phyloP scores from a whole-genome alignment of 805 yeast species.

The Ogataea trehalophila region DNA sequence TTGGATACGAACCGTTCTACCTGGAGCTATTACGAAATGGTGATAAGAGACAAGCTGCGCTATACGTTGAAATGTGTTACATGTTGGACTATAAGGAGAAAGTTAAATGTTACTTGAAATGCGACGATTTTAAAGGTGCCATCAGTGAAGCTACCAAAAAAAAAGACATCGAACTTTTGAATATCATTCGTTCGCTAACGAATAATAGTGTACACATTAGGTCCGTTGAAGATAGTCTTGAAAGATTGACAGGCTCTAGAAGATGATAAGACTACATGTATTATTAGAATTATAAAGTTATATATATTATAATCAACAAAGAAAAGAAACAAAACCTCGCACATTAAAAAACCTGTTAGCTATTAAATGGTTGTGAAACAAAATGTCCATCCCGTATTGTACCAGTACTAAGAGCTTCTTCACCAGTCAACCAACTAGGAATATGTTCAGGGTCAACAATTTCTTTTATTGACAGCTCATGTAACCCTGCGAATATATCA shows the following conservation, averaged over 20 bases:
- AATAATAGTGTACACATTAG: conserved; percentile 16
- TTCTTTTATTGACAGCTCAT: conserved; percentile 52
- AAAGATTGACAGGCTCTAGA: conserved; percentile 21
- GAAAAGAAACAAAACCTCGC: background rate
- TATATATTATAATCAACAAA: background rate
- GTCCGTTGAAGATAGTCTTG: conserved; percentile 21
- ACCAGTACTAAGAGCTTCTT: conserved; percentile 55
- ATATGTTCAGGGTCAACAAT: conserved; percentile 48
- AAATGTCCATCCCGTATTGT: conserved; percentile 35
- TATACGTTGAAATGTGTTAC: conserved; percentile 51
- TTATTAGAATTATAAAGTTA: background rate
- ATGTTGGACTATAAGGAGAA: conserved; percentile 40
- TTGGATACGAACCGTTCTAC: conserved; percentile 66
- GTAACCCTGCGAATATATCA: conserved; percentile 76
- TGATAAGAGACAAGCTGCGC: conserved; percentile 53
- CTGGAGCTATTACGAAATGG: conserved; percentile 48
- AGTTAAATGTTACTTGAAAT: conserved; percentile 46
- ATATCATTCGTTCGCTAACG: conserved; percentile 21
- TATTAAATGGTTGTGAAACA: conserved; percentile 4
- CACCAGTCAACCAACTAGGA: conserved; percentile 80
- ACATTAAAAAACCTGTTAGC: background rate
- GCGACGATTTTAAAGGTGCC: conserved; percentile 48
- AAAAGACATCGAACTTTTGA: conserved; percentile 36
- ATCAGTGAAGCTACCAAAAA: conserved; percentile 42
- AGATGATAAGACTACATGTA: conserved; percentile 1